Evolutionary conservation across 805 yeast species (phyloP).

Genomic region (Zygosaccharomyces siamensis): DNA sequence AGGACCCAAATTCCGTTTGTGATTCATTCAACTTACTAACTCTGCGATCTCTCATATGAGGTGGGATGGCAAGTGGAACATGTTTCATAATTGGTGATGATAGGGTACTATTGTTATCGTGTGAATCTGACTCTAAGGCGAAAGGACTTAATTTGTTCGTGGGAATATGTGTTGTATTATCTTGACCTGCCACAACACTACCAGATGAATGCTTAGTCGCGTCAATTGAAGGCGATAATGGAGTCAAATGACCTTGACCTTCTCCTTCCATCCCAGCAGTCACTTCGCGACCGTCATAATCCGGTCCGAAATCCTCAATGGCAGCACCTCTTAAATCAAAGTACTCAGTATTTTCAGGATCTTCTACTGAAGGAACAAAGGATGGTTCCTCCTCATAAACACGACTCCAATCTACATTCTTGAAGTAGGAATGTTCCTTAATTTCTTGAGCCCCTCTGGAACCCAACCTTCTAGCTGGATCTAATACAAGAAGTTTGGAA

Average conservation of each 20-base stretch:
- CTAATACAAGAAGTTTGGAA: constrained; percentile 51
- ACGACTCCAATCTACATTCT: constrained; percentile 65
- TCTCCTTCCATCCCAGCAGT: constrained; percentile 4
- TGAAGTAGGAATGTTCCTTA: constrained; percentile 71
- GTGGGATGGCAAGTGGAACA: constrained; percentile 47
- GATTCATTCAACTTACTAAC: constrained; percentile 69
- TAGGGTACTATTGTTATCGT: constrained; percentile 27
- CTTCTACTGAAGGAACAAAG: constrained; percentile 71
- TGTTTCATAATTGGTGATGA: constrained; percentile 37
- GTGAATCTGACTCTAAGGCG: constrained; percentile 26
- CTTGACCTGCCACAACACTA: constrained; percentile 4
- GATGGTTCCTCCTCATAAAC: constrained; percentile 70
- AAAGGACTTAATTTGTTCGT: constrained; percentile 29
- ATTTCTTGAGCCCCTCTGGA: constrained; percentile 75
- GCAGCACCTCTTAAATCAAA: constrained; percentile 89
- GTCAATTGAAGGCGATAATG: constrained; percentile 31
- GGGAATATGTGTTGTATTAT: constrained; percentile 18
- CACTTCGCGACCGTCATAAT: constrained; percentile 15
- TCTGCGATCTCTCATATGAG: constrained; percentile 62
- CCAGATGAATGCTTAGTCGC: constrained; percentile 16
- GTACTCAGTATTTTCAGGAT: constrained; percentile 86
- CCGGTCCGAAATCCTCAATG: constrained; percentile 39
- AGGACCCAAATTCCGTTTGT: constrained; percentile 80
- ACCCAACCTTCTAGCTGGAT: constrained; percentile 70
- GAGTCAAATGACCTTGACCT: constrained; percentile 30